phyloP scores from a whole-genome alignment of 1,139 yeast genomes.

The Diutina mesorugosa region DNA sequence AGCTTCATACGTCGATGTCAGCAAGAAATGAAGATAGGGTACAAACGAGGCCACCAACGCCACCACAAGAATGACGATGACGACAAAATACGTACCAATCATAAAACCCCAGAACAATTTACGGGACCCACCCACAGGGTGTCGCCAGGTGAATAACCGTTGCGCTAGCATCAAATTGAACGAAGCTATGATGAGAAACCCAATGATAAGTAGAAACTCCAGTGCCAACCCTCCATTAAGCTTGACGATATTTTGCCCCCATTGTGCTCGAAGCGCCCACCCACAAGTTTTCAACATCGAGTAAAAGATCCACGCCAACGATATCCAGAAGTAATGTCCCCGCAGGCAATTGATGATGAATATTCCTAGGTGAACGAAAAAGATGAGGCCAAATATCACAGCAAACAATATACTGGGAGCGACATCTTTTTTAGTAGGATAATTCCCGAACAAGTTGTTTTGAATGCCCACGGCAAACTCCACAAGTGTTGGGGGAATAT shows the following conservation, averaged over 20 bases:
- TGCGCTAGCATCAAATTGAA: slow-evolving; percentile 60
- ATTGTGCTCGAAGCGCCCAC: slow-evolving; percentile 43
- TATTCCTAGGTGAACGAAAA: slow-evolving; percentile 33
- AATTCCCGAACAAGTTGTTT: slow-evolving; percentile 52
- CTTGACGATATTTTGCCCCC: slow-evolving; percentile 37
- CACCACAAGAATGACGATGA: slow-evolving; percentile 33
- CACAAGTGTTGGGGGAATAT: slow-evolving; percentile 19
- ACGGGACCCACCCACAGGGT: slow-evolving; percentile 61
- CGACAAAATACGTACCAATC: slow-evolving; percentile 39
- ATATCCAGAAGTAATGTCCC: slow-evolving; percentile 54
- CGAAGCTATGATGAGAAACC: slow-evolving; percentile 41
- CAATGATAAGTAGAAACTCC: slow-evolving; percentile 45
- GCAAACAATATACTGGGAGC: slow-evolving; percentile 53
- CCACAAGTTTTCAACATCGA: slow-evolving; percentile 44
- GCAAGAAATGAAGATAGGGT: slow-evolving; percentile 48
- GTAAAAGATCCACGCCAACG: slow-evolving; percentile 43
- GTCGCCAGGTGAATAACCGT: slow-evolving; percentile 71
- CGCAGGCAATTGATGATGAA: slow-evolving; percentile 39
- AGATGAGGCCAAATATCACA: slow-evolving; percentile 38
- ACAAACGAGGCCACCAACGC: slow-evolving; percentile 55
- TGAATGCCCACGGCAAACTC: slow-evolving; percentile 25
- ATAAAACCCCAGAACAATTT: slow-evolving; percentile 41
- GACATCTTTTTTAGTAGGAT: slow-evolving; percentile 40
- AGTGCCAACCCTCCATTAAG: slow-evolving; percentile 46
- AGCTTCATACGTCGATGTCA: not conserved